Evolutionary conservation across 2,329 filamentous ascomycete species (phyloP).

Genomic region (Arthrobotrys conoides): DNA sequence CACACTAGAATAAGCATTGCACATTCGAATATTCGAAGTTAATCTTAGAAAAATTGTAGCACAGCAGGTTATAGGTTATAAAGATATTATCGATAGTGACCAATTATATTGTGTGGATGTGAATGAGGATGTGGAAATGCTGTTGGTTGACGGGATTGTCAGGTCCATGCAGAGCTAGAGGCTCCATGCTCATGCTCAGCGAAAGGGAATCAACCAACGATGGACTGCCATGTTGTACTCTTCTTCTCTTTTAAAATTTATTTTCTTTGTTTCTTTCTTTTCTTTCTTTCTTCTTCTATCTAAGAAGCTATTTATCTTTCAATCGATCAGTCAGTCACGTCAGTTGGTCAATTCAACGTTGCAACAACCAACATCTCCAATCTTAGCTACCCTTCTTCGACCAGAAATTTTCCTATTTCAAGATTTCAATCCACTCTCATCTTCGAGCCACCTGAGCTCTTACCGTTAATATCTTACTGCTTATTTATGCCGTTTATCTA

Average conservation of each 20-base stretch:
- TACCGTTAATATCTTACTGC: neutral
- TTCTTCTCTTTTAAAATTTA: neutral
- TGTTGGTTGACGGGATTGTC: neutral
- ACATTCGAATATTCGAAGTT: neutral
- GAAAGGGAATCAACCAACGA: conserved; percentile 11
- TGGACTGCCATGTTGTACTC: conserved; percentile 15
- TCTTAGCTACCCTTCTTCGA: too few relatives aligned
- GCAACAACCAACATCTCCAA: too few relatives aligned
- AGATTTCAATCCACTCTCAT: neutral
- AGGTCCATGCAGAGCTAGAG: neutral
- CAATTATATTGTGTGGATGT: neutral
- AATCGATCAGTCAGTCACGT: too few relatives aligned
- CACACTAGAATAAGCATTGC: too few relatives aligned
- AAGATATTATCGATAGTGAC: neutral
- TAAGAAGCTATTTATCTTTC: neutral
- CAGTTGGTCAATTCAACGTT: neutral
- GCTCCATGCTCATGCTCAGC: too few relatives aligned
- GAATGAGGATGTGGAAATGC: neutral
- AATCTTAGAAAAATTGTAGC: conserved; percentile 22
- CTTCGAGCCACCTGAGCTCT: neutral
- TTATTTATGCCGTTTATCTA: neutral
- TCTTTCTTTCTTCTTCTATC: too few relatives aligned
- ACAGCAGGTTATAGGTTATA: neutral
- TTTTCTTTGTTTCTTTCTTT: neutral
- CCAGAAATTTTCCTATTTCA: neutral